phyloP scores from a whole-genome alignment of 352 stramenopile species.

The Pythium aristosporum region DNA sequence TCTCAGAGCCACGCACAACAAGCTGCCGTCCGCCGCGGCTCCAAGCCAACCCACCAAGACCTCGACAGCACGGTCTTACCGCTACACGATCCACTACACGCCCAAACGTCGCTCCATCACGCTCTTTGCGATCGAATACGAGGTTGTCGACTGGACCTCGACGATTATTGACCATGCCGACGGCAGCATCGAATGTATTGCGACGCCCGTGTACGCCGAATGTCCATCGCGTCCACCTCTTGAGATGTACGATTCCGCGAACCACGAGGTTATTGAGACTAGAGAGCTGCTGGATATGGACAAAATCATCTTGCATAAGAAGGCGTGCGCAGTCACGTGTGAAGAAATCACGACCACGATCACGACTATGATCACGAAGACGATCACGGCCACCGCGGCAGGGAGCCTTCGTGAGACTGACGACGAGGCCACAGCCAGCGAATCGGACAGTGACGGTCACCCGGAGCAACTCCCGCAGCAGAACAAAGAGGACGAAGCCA shows the following conservation, averaged over 20 bases:
- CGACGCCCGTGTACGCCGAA: not conserved
- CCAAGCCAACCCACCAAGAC: not conserved
- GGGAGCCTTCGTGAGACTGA: not conserved
- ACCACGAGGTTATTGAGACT: not conserved
- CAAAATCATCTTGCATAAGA: not conserved
- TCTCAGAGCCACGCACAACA: not conserved
- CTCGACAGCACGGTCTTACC: not conserved
- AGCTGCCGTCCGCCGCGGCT: too few relatives aligned
- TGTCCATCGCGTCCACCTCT: not conserved
- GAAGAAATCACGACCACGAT: not conserved
- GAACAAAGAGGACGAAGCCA: too few relatives aligned
- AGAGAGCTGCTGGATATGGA: not conserved
- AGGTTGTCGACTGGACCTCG: not conserved
- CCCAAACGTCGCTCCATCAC: not conserved
- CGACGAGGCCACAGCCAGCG: not conserved
- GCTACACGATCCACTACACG: slow-evolving; percentile 1
- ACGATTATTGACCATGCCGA: not conserved
- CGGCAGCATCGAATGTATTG: not conserved
- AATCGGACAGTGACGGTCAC: not conserved
- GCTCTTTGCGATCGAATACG: slow-evolving; percentile 5
- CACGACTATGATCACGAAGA: not conserved
- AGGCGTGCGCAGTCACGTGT: not conserved
- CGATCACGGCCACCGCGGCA: not conserved
- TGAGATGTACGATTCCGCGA: not conserved
- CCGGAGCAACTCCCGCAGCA: too few relatives aligned